Evolutionary conservation across 2,329 filamentous ascomycete genomes (phyloP).

Genomic region (Phoma herbarum): DNA sequence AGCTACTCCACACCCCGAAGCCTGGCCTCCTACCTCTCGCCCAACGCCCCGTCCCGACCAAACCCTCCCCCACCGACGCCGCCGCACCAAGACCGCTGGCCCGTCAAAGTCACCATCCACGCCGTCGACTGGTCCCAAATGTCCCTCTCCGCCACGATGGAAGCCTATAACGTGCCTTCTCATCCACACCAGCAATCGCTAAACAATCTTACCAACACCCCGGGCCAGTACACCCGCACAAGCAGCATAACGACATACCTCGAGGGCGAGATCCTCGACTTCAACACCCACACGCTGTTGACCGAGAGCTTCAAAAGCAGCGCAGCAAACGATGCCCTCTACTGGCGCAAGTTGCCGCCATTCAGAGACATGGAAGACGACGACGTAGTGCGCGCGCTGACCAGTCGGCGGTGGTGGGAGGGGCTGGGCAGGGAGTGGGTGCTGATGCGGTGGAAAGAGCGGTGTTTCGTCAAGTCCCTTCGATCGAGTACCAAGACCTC

Average conservation of each 20-base stretch:
- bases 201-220: conserved; percentile 21
- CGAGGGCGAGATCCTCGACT: conserved; percentile 75
- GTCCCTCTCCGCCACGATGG: conserved; percentile 73
- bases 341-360: conserved; percentile 60
- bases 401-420: conserved; percentile 50
- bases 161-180: conserved; percentile 72
- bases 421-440: conserved; percentile 59
- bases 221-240: conserved; percentile 42
- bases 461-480: conserved; percentile 56
- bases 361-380: conserved; percentile 53
- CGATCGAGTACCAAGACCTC: conserved; percentile 24
- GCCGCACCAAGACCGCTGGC: conserved; percentile 67
- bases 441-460: conserved; percentile 66
- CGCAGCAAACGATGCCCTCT: conserved; percentile 56
- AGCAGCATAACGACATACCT: conserved; percentile 69
- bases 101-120: conserved; percentile 72
- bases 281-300: conserved; percentile 60
- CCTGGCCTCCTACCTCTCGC: conserved; percentile 27
- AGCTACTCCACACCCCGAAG: conserved; percentile 41
- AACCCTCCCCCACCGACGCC: not conserved
- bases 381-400: conserved; percentile 55
- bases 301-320: conserved; percentile 59
- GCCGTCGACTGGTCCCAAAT: conserved; percentile 67
- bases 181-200: conserved; percentile 44
- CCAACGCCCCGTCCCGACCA: conserved; percentile 25